These are phyloP conservation scores for Dicorynia guianensis DNA, from an alignment of 306 rosid species.

Conservation along the genomic window DNA sequence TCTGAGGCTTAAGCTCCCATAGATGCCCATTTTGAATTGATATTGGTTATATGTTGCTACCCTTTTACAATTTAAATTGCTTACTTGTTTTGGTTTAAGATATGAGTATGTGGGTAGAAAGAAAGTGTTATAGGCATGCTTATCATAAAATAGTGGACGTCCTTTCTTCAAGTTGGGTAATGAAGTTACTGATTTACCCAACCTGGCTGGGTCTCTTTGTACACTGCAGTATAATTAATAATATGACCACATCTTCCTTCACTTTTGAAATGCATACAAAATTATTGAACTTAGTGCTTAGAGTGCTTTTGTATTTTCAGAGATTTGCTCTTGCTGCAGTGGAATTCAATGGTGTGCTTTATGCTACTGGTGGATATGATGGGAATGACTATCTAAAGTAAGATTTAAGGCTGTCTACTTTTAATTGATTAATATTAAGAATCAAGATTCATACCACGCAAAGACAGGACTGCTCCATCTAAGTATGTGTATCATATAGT, in stretches of 20 bases:
- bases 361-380: constrained; percentile 67
- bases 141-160: neutral
- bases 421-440: constrained; percentile 17
- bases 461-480: neutral
- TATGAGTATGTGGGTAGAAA: constrained; percentile 3
- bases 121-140: constrained; percentile 3
- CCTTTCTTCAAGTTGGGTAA: constrained; percentile 6
- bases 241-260: constrained; percentile 24
- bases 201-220: neutral
- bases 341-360: constrained; percentile 56
- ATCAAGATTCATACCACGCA: constrained; percentile 12
- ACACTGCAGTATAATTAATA: neutral
- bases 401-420: constrained; percentile 44
- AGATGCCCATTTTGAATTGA: constrained; percentile 4
- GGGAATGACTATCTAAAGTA: constrained; percentile 63
- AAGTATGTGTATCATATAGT: too few species aligned
- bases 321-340: constrained; percentile 57
- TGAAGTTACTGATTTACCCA: neutral
- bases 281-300: constrained; percentile 19
- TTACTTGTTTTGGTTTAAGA: neutral
- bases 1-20: neutral
- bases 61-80: neutral
- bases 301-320: constrained; percentile 53
- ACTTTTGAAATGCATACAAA: constrained; percentile 20
- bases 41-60: neutral